Percentiles rank a stretch among this genome's conserved stretches.
Conservation (phyloP, 1,284 basidiomycete genomes). For the Moniliophthora roreri region DNA sequence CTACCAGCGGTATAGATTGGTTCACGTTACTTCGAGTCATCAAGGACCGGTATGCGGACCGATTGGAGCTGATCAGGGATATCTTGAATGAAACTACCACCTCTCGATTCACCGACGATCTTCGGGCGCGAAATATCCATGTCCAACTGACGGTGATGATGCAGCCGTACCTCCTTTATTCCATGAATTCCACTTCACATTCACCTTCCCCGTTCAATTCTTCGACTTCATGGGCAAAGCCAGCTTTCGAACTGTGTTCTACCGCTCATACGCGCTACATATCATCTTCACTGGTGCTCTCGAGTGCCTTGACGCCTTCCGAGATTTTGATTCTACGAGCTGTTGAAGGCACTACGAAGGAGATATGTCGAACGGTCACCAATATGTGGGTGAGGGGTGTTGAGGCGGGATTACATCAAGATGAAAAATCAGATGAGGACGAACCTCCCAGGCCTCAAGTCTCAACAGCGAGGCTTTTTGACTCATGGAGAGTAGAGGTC, state of each 20-base stretch:
- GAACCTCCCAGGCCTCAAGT: not conserved
- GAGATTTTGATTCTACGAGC: conserved; percentile 34
- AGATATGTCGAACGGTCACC: conserved; percentile 46
- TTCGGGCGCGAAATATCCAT: conserved; percentile 20
- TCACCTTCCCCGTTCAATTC: not conserved
- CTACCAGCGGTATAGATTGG: conserved; percentile 44
- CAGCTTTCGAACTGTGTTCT: conserved; percentile 33
- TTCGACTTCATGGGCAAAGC: conserved; percentile 28
- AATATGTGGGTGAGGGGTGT: conserved; percentile 44
- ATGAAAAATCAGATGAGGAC: too few relatives aligned
- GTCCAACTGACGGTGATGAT: conserved; percentile 34
- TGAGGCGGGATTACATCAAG: conserved; percentile 31
- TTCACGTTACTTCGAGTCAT: conserved; percentile 36
- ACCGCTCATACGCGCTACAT: conserved; percentile 34
- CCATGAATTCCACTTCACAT: conserved; percentile 10
- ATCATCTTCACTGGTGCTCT: conserved; percentile 8
- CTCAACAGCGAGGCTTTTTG: not conserved
- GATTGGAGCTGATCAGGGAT: conserved; percentile 39
- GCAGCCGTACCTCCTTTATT: conserved; percentile 31
- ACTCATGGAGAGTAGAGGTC: conserved; percentile 8
- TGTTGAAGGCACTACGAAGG: conserved; percentile 33
- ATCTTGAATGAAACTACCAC: conserved; percentile 29
- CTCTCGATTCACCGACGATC: not conserved
- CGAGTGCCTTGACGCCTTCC: conserved; percentile 28
- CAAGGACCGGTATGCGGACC: conserved; percentile 40